These are phyloP conservation scores for Dichomitus squalens DNA, from an alignment of 1,284 basidiomycete species.

Conservation along the genomic window DNA sequence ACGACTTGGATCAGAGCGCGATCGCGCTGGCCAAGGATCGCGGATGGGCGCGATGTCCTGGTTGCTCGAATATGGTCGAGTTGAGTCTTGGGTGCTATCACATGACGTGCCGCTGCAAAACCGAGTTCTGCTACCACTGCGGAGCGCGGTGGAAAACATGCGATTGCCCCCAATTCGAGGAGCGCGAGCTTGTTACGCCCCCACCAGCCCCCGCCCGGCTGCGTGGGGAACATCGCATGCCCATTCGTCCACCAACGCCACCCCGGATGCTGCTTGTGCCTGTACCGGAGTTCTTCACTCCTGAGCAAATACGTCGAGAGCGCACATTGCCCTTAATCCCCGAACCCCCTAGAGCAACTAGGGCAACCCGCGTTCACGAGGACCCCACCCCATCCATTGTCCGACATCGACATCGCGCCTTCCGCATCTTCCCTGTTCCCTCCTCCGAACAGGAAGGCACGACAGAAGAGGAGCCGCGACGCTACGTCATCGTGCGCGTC, in stretches of 20 bases:
- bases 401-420: not conserved
- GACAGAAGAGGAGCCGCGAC: not conserved
- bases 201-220: not conserved
- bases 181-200: slow-evolving; percentile 30
- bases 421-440: not conserved
- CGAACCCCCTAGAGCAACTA: not conserved
- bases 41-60: slow-evolving; percentile 48
- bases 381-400: not conserved
- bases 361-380: not conserved
- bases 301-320: not conserved
- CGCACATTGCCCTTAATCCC: not conserved
- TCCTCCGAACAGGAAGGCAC: not conserved
- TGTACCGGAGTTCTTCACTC: too few species aligned
- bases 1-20: slow-evolving; percentile 25
- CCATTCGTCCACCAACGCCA: not conserved
- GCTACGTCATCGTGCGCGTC: not conserved
- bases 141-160: slow-evolving; percentile 54
- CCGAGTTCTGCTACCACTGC: slow-evolving; percentile 47
- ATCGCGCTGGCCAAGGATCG: slow-evolving; percentile 35
- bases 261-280: not conserved
- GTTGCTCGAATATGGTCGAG: slow-evolving; percentile 40
- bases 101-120: slow-evolving; percentile 38
- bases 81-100: slow-evolving; percentile 40
- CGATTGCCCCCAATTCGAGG: slow-evolving; percentile 56
- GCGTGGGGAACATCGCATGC: not conserved